Base-by-base conservation (phyloP, 768 basidiomycete genomes). In the Kwoniella bestiolae region DNA sequence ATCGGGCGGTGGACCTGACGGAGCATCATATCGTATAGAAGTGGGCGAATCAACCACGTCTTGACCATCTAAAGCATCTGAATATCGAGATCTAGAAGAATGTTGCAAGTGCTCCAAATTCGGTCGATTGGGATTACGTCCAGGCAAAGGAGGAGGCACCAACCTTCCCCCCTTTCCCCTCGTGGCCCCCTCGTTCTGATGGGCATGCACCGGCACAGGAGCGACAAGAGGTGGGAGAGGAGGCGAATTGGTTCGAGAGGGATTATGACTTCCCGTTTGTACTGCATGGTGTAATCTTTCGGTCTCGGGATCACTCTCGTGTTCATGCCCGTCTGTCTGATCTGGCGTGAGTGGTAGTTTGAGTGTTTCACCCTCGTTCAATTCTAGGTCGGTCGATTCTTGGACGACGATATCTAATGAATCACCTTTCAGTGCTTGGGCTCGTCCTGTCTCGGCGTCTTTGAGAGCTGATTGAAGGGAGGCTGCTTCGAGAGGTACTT, bases 341-440 rank as follows among this genome's bases (percentile, higher is more conserved):
- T 73, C 74, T 7, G 79, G 79, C 5, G 75, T 78, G 6, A 77
- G 79, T 1, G 79, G 79, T 0, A 80, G 57, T 52, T 78, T 77
- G 26, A 80, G 61, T 6, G 77, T 71, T 57, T 80, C 77, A 44
- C 73, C 67, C 12, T 71, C 66, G 18, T 69, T 21, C 18, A 73
- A 47, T 38, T 70, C 65, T 31, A 76, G 50, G 12, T 69, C 38
- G 2, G 62, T 62, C 14, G 58, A 58, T 21, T 74, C 72, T 12
- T 66, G 64, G 0, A 75, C 55, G 34, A 73, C 32, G 3, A 72
- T 60, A 47, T 78, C 74, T 52, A 77, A 64, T 1, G 64, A 65
- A 21, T 71, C 69, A 28, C 77, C 77, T 25, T 75, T 72, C 55
- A 67, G 34, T 7, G 35, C 18, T 56, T 80, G 79, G 2, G 79